A percentile compares a stretch with the other conserved stretches of the same genome.
Evolutionary conservation across 1,139 yeast species (phyloP).

Genomic region (Yueomyces sp.): DNA sequence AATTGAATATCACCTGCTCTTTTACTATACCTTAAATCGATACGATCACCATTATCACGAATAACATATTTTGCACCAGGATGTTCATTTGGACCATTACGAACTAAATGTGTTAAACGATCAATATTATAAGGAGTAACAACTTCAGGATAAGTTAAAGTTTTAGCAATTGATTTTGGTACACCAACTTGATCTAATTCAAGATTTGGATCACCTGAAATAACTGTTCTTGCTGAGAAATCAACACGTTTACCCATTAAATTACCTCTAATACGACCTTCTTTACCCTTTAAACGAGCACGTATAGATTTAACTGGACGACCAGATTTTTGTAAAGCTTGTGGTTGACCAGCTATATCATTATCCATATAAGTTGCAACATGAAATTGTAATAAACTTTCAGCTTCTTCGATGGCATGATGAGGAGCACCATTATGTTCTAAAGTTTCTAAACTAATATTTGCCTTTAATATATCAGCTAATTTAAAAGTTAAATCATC

Average conservation of each 20-base stretch:
- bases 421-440: conserved; percentile 99
- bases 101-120: conserved; percentile 78
- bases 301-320: conserved; percentile 97
- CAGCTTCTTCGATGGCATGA: conserved; percentile 94
- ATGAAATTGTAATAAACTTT: conserved; percentile 87
- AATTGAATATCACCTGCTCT: conserved; percentile 97
- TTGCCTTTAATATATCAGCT: conserved; percentile 94
- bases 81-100: conserved; percentile 97
- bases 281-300: conserved; percentile 98
- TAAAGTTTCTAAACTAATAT: conserved; percentile 86
- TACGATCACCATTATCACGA: conserved; percentile 97
- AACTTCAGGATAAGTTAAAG: conserved; percentile 90
- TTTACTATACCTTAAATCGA: conserved; percentile 89
- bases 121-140: conserved; percentile 97
- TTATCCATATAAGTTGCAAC: conserved; percentile 99
- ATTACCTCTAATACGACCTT: conserved; percentile 97
- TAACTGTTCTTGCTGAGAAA: conserved; percentile 97
- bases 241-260: conserved; percentile 99
- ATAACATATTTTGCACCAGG: conserved; percentile 99
- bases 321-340: conserved; percentile 95
- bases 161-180: conserved; percentile 91
- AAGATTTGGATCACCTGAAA: conserved; percentile 97
- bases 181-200: conserved; percentile 98
- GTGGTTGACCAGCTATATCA: conserved; percentile 99
- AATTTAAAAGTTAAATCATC: conserved; percentile 97